phyloP scores from a whole-genome alignment of 2,329 filamentous ascomycete genomes.

The Dryadomyces quercivorus region DNA sequence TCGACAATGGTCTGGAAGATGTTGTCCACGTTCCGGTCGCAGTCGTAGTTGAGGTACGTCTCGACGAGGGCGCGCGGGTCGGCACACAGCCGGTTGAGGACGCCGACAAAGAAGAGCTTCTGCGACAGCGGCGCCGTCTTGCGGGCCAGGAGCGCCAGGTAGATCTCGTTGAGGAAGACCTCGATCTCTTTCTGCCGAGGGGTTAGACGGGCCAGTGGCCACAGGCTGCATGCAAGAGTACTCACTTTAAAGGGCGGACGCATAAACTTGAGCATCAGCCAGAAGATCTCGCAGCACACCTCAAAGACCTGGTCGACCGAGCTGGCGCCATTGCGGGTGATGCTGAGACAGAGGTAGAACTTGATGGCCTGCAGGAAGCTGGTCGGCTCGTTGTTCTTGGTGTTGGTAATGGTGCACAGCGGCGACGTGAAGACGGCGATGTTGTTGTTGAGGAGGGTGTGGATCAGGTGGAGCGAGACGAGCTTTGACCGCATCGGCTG shows the following conservation, averaged over 20 bases:
- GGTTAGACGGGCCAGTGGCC: not conserved
- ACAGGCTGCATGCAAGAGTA: not conserved
- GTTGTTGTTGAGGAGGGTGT: conserved; percentile 91
- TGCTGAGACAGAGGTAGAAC: conserved; percentile 88
- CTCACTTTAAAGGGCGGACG: conserved; percentile 82
- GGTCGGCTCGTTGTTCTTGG: conserved; percentile 76
- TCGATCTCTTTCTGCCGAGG: conserved; percentile 74
- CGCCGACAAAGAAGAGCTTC: conserved; percentile 80
- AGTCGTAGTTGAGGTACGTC: conserved; percentile 96
- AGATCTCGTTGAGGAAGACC: conserved; percentile 96
- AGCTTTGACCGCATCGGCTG: conserved; percentile 97
- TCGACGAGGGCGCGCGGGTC: conserved; percentile 87
- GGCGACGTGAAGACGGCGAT: conserved; percentile 84
- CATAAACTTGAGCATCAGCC: conserved; percentile 91
- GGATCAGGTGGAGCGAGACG: conserved; percentile 87
- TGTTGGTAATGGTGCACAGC: conserved; percentile 82
- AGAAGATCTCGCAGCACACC: conserved; percentile 94
- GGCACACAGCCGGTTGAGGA: conserved; percentile 71
- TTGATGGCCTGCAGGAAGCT: conserved; percentile 91
- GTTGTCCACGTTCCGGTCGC: conserved; percentile 89
- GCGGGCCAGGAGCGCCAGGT: conserved; percentile 81
- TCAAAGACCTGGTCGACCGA: conserved; percentile 88
- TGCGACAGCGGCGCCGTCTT: conserved; percentile 77
- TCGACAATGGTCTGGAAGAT: conserved; percentile 95
- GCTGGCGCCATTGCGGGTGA: conserved; percentile 90